Evolutionary conservation across 768 basidiomycete species (phyloP).

Genomic region (Boletus vermiculosoides): DNA sequence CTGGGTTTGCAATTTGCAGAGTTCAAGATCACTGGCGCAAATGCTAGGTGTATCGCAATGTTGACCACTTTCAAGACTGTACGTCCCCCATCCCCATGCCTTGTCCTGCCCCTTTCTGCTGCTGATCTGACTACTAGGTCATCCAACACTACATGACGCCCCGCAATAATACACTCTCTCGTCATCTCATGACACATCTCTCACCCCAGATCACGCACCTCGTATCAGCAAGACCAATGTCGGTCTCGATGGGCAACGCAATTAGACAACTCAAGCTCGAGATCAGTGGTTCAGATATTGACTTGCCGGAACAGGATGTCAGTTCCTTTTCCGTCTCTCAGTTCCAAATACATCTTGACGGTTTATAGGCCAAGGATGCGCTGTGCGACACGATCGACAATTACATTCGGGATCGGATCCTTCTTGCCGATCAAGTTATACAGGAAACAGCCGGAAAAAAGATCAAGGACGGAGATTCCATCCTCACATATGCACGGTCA

Average conservation of each 20-base stretch:
- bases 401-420: constrained; percentile 92
- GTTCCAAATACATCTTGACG: not conserved
- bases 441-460: constrained; percentile 86
- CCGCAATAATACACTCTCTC: constrained; percentile 78
- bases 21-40: constrained; percentile 91
- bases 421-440: constrained; percentile 91
- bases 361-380: constrained; percentile 75
- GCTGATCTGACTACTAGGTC: constrained; percentile 49
- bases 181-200: constrained; percentile 88
- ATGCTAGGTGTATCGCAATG: constrained; percentile 93
- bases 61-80: constrained; percentile 91
- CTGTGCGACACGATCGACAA: constrained; percentile 85
- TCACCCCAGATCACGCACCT: constrained; percentile 92
- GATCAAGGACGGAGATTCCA: constrained; percentile 90
- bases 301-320: constrained; percentile 94
- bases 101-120: not conserved
- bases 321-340: constrained; percentile 16
- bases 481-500: constrained; percentile 91
- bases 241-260: constrained; percentile 92
- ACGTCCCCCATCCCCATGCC: constrained; percentile 24
- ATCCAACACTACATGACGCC: constrained; percentile 91
- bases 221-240: constrained; percentile 85
- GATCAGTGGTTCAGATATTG: constrained; percentile 88
- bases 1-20: constrained; percentile 88
- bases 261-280: constrained; percentile 93